phyloP scores from a whole-genome alignment of 73 alveolate species.

The Paramecium primaurelia region DNA sequence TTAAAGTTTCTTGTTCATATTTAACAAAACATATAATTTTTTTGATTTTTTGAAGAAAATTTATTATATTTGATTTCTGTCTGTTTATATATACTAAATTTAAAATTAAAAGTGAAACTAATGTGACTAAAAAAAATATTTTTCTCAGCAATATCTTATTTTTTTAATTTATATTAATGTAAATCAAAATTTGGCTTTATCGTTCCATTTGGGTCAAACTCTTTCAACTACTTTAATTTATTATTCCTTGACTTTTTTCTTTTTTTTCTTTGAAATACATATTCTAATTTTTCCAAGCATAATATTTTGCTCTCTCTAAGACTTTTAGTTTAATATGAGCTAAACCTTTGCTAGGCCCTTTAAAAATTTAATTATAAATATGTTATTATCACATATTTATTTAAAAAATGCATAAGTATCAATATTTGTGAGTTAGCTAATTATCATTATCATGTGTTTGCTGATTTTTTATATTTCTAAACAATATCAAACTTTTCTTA shows the following conservation, averaged over 20 bases:
- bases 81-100: no score
- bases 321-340: slow-evolving; percentile 78
- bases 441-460: background rate
- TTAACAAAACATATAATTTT: no score
- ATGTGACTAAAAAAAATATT: no score
- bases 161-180: background rate
- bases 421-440: background rate
- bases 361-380: slow-evolving; percentile 2
- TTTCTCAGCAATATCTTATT: background rate
- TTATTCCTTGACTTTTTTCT: slow-evolving; percentile 58
- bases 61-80: no score
- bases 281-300: slow-evolving; percentile 73
- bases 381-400: slow-evolving; percentile 3
- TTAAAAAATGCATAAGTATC: slow-evolving; percentile 69
- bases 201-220: slow-evolving; percentile 60
- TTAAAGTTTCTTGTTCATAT: no score
- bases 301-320: slow-evolving; percentile 84
- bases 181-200: background rate
- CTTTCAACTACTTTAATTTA: slow-evolving; percentile 64
- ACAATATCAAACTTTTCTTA: background rate
- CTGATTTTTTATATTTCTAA: slow-evolving; percentile 1
- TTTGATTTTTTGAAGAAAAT: no score
- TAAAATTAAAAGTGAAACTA: no score
- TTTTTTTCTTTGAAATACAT: no score
- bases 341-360: slow-evolving; percentile 78